Conservation (phyloP, 768 basidiomycete species). For the Kwoniella shandongensis region DNA sequence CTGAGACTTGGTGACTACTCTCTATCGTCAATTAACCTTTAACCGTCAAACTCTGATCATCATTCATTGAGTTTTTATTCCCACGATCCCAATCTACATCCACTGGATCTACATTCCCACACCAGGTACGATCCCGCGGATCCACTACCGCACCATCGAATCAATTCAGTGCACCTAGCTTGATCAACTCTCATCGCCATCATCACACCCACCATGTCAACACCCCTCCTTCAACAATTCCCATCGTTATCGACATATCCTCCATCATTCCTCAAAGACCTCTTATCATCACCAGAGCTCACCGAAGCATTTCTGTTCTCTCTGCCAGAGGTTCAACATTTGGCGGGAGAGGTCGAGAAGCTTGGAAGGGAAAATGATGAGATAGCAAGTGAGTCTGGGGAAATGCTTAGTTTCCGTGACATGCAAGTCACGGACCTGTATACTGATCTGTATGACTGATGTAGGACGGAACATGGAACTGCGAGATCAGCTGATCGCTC, state of each 20-base stretch:
- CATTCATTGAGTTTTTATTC: no score
- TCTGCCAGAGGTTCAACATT: constrained; percentile 67
- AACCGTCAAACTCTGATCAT: no score
- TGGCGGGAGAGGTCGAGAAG: constrained; percentile 74
- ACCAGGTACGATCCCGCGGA: no score
- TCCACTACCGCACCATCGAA: no score
- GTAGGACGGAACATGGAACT: constrained; percentile 73
- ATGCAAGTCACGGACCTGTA: background rate
- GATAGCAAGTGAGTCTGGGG: constrained; percentile 69
- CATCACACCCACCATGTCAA: constrained; percentile 45
- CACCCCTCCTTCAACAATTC: constrained; percentile 48
- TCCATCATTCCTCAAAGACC: constrained; percentile 66
- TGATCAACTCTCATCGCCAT: no score
- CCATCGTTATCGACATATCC: constrained; percentile 46
- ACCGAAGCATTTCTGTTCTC: constrained; percentile 87
- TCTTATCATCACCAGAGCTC: constrained; percentile 74
- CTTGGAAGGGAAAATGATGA: constrained; percentile 80
- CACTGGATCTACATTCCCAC: no score
- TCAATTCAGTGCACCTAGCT: no score
- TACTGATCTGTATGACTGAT: background rate
- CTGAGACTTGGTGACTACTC: no score
- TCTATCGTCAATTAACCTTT: no score
- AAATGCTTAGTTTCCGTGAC: constrained; percentile 15
- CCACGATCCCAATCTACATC: no score
- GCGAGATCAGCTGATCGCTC: constrained; percentile 70